Conservation (phyloP, 768 basidiomycete species). For the Mycena indigotica region DNA sequence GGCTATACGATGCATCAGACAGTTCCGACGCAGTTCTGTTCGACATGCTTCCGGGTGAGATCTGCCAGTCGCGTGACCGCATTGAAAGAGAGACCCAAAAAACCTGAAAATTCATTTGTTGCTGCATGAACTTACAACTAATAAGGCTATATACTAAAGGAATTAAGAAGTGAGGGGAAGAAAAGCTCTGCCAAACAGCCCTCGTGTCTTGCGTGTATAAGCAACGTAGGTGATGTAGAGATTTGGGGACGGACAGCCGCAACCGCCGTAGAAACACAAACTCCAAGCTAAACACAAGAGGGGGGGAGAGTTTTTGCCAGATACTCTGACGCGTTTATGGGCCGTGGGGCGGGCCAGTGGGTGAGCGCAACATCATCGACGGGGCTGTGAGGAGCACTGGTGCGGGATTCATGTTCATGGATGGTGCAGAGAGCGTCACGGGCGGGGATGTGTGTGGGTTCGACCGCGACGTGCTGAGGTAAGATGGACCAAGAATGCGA, state of each 20-base stretch:
- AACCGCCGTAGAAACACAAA: too few relatives aligned
- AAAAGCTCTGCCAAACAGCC: background rate
- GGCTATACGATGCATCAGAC: too few relatives aligned
- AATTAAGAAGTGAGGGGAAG: too few relatives aligned
- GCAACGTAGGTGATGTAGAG: background rate
- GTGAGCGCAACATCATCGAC: conserved; percentile 18
- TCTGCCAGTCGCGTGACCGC: too few relatives aligned
- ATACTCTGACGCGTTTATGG: background rate
- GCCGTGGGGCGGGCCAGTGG: background rate
- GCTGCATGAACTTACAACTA: background rate
- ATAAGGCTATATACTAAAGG: background rate
- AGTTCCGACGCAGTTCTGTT: too few relatives aligned
- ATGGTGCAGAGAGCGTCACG: conserved; percentile 10
- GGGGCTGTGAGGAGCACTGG: conserved; percentile 15
- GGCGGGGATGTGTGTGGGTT: conserved; percentile 13
- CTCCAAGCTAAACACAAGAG: too few relatives aligned
- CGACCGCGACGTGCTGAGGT: conserved; percentile 24
- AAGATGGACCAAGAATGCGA: conserved; percentile 71
- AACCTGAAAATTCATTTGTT: background rate
- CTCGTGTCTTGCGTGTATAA: background rate
- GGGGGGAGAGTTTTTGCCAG: background rate
- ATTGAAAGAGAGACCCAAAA: too few relatives aligned
- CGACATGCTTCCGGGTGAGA: too few relatives aligned
- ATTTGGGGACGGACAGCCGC: background rate
- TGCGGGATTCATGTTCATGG: conserved; percentile 11